Base-by-base conservation (phyloP, 2,329 filamentous ascomycete genomes). In the Zymoseptoria tritici region DNA sequence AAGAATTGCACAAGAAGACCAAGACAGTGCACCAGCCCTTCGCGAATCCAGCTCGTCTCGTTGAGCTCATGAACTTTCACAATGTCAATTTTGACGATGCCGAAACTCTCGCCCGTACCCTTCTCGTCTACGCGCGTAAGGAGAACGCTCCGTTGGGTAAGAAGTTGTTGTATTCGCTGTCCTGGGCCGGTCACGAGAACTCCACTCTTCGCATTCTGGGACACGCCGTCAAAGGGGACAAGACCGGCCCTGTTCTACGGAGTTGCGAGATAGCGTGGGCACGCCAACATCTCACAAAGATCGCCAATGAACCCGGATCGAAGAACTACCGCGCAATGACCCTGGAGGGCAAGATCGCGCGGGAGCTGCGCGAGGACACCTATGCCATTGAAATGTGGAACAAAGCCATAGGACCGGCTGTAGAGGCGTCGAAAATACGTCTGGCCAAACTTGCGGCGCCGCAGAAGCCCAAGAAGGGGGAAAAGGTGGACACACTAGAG, bases 311-410 rank as follows among this genome's bases (percentile, higher is more conserved):
- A n/a, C 55, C 59, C 8, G 56, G 63, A n/a, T 64, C 63, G 7
- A 42, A 51, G 11, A 63, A 66, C 46, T 68, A 59, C 26, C 63
- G 64, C 24, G 67, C 69, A 5, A 68, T 68, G 66, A 69, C 71
- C 16, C 59, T 71, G 49, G 68, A 71, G 50, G 70, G 70, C 22
- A 71, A 67, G 55, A 62, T 71, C 11, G 65, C 66, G 6, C 55
- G 60, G 9, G 59, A 57, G 19, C 52, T 68, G 29, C 66, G 66
- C 21, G 60, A 71, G 21, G 62, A 66, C 24, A 61, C 65, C 16
- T 60, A 64, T 16, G 70, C 70, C 20, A 66, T 72, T 21, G 42
- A 62, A 49, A 54, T 68, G 60, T 70, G 66, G 67, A 67, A 65
- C 26, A 57, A 59, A 20, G 69, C 67, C 9, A 63, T 72, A 54